phyloP scores from a whole-genome alignment of 768 basidiomycete species.

The Rhodocollybia butyracea region DNA sequence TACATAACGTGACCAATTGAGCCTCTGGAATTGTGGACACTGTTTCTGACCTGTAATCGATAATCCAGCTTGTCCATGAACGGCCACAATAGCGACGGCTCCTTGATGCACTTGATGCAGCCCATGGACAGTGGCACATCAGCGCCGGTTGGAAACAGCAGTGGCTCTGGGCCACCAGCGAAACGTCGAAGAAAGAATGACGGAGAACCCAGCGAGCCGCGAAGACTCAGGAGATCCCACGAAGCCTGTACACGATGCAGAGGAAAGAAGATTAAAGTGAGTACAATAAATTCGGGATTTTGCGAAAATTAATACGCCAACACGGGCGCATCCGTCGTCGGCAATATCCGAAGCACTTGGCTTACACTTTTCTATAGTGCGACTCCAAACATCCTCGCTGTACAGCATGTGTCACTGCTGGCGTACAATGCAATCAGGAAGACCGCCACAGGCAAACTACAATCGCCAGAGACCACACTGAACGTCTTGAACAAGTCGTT shows the following conservation, averaged over 20 bases:
- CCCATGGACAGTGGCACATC: too few species aligned
- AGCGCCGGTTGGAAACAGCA: too few species aligned
- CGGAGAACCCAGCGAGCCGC: constrained; percentile 60
- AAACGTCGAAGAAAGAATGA: constrained; percentile 63
- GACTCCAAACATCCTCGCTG: constrained; percentile 89
- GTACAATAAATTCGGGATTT: constrained; percentile 14
- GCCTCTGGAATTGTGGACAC: too few species aligned
- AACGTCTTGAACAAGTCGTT: constrained; percentile 78
- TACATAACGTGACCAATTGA: too few species aligned
- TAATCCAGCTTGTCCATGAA: too few species aligned
- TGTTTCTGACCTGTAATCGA: too few species aligned
- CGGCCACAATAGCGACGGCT: neutral
- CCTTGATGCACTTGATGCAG: constrained; percentile 64
- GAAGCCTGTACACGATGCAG: constrained; percentile 92
- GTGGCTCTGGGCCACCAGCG: constrained; percentile 37
- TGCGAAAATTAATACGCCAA: constrained; percentile 1
- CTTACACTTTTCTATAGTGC: constrained; percentile 49
- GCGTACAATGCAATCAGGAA: constrained; percentile 80
- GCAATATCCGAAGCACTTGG: constrained; percentile 3
- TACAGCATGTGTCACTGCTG: constrained; percentile 79
- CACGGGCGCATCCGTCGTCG: constrained; percentile 8
- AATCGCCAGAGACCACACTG: constrained; percentile 80
- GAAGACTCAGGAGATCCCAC: constrained; percentile 82
- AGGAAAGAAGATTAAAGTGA: constrained; percentile 94
- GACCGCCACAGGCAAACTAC: constrained; percentile 86